These are phyloP conservation scores for Asclepias syriaca DNA, from an alignment of 257 asterid species.

Conservation along the genomic window DNA sequence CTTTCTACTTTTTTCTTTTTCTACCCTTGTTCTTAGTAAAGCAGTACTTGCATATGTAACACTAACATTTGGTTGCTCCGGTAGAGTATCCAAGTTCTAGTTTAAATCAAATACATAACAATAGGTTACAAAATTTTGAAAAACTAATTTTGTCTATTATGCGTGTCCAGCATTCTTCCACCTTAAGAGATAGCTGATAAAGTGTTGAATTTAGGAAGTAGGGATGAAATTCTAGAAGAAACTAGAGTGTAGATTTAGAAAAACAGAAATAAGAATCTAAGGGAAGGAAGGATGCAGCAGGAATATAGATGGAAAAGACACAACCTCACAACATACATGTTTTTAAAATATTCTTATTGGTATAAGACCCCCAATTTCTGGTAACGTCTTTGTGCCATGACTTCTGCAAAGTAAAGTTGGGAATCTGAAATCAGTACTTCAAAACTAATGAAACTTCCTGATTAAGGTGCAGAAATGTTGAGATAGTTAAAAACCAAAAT, in stretches of 20 bases:
- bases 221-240: not conserved
- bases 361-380: too few relatives aligned
- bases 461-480: too few relatives aligned
- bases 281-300: not conserved
- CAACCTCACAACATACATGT: not conserved
- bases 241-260: not conserved
- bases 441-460: too few relatives aligned
- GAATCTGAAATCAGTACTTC: too few relatives aligned
- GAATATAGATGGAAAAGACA: not conserved
- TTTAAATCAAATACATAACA: not conserved
- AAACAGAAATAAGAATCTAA: not conserved
- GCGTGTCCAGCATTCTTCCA: not conserved
- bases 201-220: not conserved
- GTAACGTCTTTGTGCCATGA: too few relatives aligned
- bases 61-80: not conserved
- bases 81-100: not conserved
- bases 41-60: not conserved
- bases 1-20: not conserved
- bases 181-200: not conserved
- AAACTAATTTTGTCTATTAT: too few relatives aligned
- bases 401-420: too few relatives aligned
- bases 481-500: too few relatives aligned
- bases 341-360: too few relatives aligned
- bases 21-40: not conserved
- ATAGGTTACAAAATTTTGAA: not conserved